Conservation (phyloP, 495 filamentous ascomycete species). For the Lasiosphaeria miniovina region DNA sequence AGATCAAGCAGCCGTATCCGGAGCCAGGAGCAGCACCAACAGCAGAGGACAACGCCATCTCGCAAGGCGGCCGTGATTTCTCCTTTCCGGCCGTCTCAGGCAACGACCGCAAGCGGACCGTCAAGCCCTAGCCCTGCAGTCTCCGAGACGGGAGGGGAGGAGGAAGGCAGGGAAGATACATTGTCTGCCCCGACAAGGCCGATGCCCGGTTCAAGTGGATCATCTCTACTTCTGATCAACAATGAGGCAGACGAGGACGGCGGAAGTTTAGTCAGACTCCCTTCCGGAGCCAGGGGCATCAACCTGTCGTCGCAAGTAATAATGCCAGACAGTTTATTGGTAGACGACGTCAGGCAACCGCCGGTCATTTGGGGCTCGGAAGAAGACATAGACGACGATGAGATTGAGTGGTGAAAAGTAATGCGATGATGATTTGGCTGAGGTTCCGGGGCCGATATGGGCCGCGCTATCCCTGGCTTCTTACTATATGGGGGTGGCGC, state of each 20-base stretch:
- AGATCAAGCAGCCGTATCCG: conserved; percentile 16
- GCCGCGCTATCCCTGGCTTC: too few species aligned
- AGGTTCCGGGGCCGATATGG: too few species aligned
- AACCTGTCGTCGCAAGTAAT: conserved; percentile 43
- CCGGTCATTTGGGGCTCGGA: conserved; percentile 46
- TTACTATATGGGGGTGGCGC: too few species aligned
- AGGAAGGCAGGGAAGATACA: neutral
- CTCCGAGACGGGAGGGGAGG: neutral
- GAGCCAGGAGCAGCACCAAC: conserved; percentile 8
- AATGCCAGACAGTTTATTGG: conserved; percentile 52
- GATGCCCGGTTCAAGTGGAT: conserved; percentile 12
- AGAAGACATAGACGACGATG: conserved; percentile 34
- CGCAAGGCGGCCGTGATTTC: conserved; percentile 11
- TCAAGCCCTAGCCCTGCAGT: conserved; percentile 20
- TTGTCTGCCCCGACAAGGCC: conserved; percentile 25
- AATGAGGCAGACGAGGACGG: conserved; percentile 12
- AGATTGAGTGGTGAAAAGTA: neutral
- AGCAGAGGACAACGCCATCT: conserved; percentile 2
- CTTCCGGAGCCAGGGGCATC: neutral
- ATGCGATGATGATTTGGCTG: neutral
- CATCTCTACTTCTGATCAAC: conserved; percentile 10
- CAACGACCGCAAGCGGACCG: conserved; percentile 40
- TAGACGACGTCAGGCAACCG: conserved; percentile 44
- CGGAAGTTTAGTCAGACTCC: conserved; percentile 7
- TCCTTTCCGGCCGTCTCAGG: conserved; percentile 39